Percentiles rank a stretch among this genome's conserved stretches.
These are phyloP conservation scores for Dianthus caryophyllus DNA, from an alignment of 148 eudicot genomes.

Conservation along the genomic window DNA sequence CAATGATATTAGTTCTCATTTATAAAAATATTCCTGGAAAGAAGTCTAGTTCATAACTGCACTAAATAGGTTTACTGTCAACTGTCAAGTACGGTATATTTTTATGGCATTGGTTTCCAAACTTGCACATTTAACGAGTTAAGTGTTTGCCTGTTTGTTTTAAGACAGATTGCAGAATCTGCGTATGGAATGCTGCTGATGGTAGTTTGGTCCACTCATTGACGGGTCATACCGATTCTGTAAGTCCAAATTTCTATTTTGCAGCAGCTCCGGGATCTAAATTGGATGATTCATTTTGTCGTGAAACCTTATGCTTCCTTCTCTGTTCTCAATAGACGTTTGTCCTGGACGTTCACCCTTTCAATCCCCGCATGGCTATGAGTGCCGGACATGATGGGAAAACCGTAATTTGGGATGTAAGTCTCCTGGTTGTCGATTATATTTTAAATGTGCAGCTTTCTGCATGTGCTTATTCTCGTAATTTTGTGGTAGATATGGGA, in stretches of 20 bases:
- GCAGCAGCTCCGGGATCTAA: neutral
- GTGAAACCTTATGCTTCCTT: slow-evolving; percentile 3
- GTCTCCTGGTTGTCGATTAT: slow-evolving; percentile 24
- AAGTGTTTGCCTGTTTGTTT: slow-evolving; percentile 15
- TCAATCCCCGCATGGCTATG: slow-evolving; percentile 96
- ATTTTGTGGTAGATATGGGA: slow-evolving; percentile 80
- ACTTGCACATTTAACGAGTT: slow-evolving; percentile 10
- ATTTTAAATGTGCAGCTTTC: neutral
- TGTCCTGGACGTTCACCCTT: slow-evolving; percentile 96
- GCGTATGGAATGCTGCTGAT: slow-evolving; percentile 99
- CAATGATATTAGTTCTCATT: neutral
- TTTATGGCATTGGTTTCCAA: neutral
- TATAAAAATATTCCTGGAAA: neutral
- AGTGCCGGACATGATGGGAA: slow-evolving; percentile 99
- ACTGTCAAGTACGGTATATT: neutral
- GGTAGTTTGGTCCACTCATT: slow-evolving; percentile 96
- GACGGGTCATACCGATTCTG: slow-evolving; percentile 94
- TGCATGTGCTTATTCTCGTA: slow-evolving; percentile 8
- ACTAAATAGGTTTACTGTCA: neutral
- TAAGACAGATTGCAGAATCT: slow-evolving; percentile 94
- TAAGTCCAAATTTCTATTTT: slow-evolving; percentile 38
- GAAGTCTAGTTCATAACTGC: neutral
- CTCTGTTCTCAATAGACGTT: slow-evolving; percentile 57
- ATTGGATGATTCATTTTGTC: neutral
- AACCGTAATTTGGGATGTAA: slow-evolving; percentile 98